Evolutionary conservation across 257 asterid genomes (phyloP).

Genomic region (Solanum sejunctum): DNA sequence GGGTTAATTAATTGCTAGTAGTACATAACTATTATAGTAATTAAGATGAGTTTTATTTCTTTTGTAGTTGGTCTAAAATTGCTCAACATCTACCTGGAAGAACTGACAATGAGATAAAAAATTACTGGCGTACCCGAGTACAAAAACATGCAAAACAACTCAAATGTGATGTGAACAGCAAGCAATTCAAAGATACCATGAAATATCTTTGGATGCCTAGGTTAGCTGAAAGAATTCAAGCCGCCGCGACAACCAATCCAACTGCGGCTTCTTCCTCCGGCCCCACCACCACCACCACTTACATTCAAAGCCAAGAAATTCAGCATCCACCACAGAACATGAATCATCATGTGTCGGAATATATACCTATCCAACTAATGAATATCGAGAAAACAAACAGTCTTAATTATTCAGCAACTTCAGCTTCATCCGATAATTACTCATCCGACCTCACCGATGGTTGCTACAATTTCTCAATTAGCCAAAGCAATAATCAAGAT

Average conservation of each 20-base stretch:
- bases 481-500: slow-evolving; percentile 19
- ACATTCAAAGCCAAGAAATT: not conserved
- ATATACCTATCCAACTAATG: not conserved
- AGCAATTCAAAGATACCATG: slow-evolving; percentile 89
- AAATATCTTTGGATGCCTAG: slow-evolving; percentile 84
- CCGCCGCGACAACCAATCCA: slow-evolving; percentile 12
- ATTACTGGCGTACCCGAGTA: slow-evolving; percentile 86
- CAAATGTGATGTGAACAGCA: slow-evolving; percentile 87
- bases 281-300: not conserved
- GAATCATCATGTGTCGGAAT: slow-evolving; percentile 1
- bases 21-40: not conserved
- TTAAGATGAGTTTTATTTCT: not conserved
- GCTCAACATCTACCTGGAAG: slow-evolving; percentile 82
- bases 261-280: not conserved
- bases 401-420: slow-evolving; percentile 32
- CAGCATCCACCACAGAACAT: not conserved
- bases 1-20: not conserved
- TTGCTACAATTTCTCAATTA: slow-evolving; percentile 30
- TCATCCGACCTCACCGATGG: slow-evolving; percentile 60
- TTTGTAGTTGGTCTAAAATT: slow-evolving; percentile 62
- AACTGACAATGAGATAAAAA: slow-evolving; percentile 60
- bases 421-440: slow-evolving; percentile 54
- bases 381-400: not conserved
- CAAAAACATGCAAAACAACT: slow-evolving; percentile 92
- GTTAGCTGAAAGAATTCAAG: slow-evolving; percentile 67